Conservation (phyloP, 805 yeast genomes). For the Metschnikowia lachancei region DNA sequence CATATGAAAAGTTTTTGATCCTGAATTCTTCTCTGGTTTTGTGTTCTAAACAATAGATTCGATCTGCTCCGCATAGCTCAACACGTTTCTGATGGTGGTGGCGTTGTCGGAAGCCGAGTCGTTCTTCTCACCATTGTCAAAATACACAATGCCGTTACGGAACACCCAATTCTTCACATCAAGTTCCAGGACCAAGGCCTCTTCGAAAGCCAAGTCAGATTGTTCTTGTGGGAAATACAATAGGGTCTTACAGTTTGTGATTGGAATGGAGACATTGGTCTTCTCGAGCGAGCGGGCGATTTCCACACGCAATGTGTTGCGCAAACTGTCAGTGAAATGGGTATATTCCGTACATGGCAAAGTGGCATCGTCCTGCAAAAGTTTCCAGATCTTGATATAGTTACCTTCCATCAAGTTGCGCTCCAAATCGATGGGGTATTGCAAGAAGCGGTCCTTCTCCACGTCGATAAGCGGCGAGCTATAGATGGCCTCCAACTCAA, state of each 20-base stretch:
- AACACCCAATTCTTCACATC: conserved; percentile 56
- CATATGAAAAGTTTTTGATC: too few relatives aligned
- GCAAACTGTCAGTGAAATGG: conserved; percentile 71
- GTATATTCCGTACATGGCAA: conserved; percentile 74
- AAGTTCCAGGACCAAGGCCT: conserved; percentile 31
- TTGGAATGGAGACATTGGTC: conserved; percentile 73
- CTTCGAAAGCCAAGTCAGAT: conserved; percentile 33
- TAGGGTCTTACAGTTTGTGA: conserved; percentile 77
- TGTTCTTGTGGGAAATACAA: conserved; percentile 59
- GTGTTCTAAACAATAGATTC: conserved; percentile 72
- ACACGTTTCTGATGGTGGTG: conserved; percentile 62
- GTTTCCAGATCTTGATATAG: conserved; percentile 85
- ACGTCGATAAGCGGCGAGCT: conserved; percentile 54
- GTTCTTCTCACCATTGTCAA: conserved; percentile 52
- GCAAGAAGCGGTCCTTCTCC: conserved; percentile 61
- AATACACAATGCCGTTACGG: conserved; percentile 49
- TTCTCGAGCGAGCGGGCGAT: conserved; percentile 80
- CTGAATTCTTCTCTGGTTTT: background rate
- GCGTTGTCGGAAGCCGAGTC: conserved; percentile 36
- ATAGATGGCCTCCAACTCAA: conserved; percentile 74
- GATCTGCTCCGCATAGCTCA: conserved; percentile 84
- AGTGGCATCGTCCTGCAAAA: conserved; percentile 53
- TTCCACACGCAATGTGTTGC: conserved; percentile 77
- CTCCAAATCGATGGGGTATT: conserved; percentile 86
- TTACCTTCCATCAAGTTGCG: conserved; percentile 96